Evolutionary conservation across 257 asterid species (phyloP).

Genomic region (Cynanchum wilfordii): DNA sequence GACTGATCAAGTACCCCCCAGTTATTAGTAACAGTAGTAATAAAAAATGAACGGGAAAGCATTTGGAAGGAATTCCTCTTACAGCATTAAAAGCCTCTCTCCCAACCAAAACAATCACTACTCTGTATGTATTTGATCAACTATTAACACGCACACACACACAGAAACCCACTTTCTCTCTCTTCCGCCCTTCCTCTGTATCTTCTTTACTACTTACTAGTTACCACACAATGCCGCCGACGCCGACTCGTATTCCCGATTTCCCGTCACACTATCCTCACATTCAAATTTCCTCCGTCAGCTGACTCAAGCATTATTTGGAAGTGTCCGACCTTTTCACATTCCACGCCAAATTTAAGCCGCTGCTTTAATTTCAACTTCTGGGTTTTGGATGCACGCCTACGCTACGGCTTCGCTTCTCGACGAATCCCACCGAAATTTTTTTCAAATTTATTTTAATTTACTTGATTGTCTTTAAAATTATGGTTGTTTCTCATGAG

Average conservation of each 20-base stretch:
- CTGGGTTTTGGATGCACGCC: constrained; percentile 16
- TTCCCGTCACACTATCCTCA: constrained; percentile 15
- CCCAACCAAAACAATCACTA: not conserved
- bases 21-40: too few species aligned
- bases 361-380: constrained; percentile 1
- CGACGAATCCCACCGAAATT: constrained; percentile 33
- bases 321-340: constrained; percentile 8
- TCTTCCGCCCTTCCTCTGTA: not conserved
- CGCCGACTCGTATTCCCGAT: not conserved
- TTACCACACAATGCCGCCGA: not conserved
- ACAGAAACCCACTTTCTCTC: not conserved
- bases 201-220: not conserved
- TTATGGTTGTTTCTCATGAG: constrained; percentile 43
- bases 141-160: not conserved
- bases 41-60: not conserved
- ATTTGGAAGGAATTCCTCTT: not conserved
- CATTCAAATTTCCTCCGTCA: constrained; percentile 1
- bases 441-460: too few species aligned
- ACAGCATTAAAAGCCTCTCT: not conserved
- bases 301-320: constrained; percentile 16
- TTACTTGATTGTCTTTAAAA: constrained; percentile 15
- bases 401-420: constrained; percentile 14
- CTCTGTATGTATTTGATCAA: not conserved
- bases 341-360: constrained; percentile 12
- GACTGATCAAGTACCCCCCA: not conserved